These are phyloP conservation scores for Cercospora berteroae DNA, from an alignment of 2,329 filamentous ascomycete species.

Conservation along the genomic window DNA sequence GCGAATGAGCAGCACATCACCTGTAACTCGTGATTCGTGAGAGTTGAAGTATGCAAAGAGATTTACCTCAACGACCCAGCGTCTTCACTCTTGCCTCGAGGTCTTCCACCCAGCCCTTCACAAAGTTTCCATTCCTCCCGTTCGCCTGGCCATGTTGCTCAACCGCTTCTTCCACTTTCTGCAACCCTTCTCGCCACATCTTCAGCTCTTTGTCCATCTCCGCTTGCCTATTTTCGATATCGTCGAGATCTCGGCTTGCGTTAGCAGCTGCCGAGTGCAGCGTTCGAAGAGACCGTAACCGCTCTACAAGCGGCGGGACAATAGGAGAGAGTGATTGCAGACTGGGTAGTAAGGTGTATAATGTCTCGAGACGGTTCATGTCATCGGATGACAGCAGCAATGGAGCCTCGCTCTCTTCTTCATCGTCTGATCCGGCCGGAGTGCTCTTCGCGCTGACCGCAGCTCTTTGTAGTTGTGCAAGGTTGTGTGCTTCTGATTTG, in stretches of 20 bases:
- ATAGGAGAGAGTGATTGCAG: constrained; percentile 84
- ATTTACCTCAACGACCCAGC: constrained; percentile 19
- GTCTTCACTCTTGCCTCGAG: constrained; percentile 71
- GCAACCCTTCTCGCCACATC: constrained; percentile 79
- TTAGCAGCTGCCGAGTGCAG: constrained; percentile 85
- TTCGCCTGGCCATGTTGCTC: constrained; percentile 67
- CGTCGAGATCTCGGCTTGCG: constrained; percentile 73
- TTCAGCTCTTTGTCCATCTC: constrained; percentile 82
- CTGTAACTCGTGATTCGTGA: neutral
- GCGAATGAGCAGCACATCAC: neutral
- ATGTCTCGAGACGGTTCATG: constrained; percentile 80
- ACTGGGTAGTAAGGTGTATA: constrained; percentile 84
- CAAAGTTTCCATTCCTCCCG: constrained; percentile 75
- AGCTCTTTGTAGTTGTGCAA: constrained; percentile 54
- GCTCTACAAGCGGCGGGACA: constrained; percentile 79
- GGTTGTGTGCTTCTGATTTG: constrained; percentile 65
- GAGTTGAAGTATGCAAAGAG: neutral
- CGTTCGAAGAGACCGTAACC: constrained; percentile 75
- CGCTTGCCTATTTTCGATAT: constrained; percentile 73
- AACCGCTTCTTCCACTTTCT: constrained; percentile 74
- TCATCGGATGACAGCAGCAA: constrained; percentile 57
- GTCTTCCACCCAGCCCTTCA: constrained; percentile 85
- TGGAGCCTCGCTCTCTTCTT: constrained; percentile 38
- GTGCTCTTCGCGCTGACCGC: constrained; percentile 3
- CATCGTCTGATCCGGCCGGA: constrained; percentile 17